Percentiles rank a stretch among this genome's conserved stretches.
phyloP scores from a whole-genome alignment of 2,329 filamentous ascomycete genomes.

The Rugonectria rugulosa region DNA sequence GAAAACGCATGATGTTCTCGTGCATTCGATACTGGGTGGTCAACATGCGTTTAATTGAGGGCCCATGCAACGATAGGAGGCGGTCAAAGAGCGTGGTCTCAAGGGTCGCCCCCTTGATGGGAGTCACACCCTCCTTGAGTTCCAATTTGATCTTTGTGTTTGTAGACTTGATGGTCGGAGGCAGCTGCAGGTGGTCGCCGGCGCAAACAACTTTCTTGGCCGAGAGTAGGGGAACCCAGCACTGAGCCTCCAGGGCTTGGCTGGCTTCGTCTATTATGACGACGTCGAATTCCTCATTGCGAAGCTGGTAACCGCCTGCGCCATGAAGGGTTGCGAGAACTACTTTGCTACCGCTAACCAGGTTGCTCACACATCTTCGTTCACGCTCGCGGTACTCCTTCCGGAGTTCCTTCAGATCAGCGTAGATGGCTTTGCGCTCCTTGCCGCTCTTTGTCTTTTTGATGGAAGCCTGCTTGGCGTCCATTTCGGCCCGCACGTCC shows the following conservation, averaged over 20 bases:
- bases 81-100: conserved; percentile 95
- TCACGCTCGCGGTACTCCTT: conserved; percentile 91
- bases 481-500: conserved; percentile 92
- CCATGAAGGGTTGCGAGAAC: conserved; percentile 94
- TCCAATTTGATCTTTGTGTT: conserved; percentile 58
- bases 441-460: conserved; percentile 83
- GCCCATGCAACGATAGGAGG: conserved; percentile 80
- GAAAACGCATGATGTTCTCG: conserved; percentile 92
- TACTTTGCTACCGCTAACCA: conserved; percentile 82
- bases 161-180: conserved; percentile 89
- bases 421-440: conserved; percentile 83
- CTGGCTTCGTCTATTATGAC: conserved; percentile 96
- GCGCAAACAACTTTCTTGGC: conserved; percentile 88
- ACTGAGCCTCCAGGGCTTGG: conserved; percentile 94
- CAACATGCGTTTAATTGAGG: conserved; percentile 89
- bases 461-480: conserved; percentile 86
- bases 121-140: conserved; percentile 45
- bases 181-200: conserved; percentile 92
- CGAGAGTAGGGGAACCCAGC: conserved; percentile 88
- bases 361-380: conserved; percentile 76
- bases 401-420: conserved; percentile 82
- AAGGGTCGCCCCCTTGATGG: conserved; percentile 67
- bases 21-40: conserved; percentile 99
- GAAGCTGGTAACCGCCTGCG: conserved; percentile 84
- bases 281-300: conserved; percentile 84